These are phyloP conservation scores for Fistulifera pelliculosa DNA, from an alignment of 108 stramenopile species.

Conservation along the genomic window DNA sequence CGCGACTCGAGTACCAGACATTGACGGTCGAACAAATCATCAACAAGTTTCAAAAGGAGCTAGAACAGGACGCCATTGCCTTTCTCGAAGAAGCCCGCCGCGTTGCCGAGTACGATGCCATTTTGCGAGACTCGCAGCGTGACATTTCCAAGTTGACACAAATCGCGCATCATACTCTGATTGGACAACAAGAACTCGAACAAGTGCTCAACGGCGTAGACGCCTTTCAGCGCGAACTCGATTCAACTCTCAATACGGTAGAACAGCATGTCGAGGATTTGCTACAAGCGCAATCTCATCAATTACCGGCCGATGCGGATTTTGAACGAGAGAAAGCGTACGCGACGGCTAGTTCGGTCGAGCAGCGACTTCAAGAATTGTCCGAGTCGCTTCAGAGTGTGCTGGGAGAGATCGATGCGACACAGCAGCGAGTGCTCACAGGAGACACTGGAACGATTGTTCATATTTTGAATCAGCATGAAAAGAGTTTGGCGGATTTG, in stretches of 20 bases:
- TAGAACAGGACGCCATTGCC: conserved; percentile 56
- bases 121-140: conserved; percentile 61
- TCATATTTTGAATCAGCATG: conserved; percentile 58
- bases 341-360: conserved; percentile 39
- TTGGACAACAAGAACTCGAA: conserved; percentile 63
- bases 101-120: conserved; percentile 66
- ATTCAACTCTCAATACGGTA: conserved; percentile 39
- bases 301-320: conserved; percentile 58
- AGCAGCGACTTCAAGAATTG: conserved; percentile 35
- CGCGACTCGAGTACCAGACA: conserved; percentile 66
- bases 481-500: conserved; percentile 53
- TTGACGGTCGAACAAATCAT: conserved; percentile 78
- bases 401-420: conserved; percentile 34
- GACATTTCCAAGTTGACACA: conserved; percentile 42
- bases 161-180: conserved; percentile 41
- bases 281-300: conserved; percentile 47
- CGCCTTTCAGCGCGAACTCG: conserved; percentile 55
- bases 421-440: conserved; percentile 34
- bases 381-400: conserved; percentile 29
- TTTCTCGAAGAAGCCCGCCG: conserved; percentile 69
- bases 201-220: conserved; percentile 39
- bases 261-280: conserved; percentile 64
- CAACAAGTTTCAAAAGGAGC: conserved; percentile 66
- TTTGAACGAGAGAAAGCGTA: conserved; percentile 64
- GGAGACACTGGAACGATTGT: conserved; percentile 42